Evolutionary conservation across 371 early-diverging fungal genomes (phyloP).

Genomic region (Actinomucor elegans): DNA sequence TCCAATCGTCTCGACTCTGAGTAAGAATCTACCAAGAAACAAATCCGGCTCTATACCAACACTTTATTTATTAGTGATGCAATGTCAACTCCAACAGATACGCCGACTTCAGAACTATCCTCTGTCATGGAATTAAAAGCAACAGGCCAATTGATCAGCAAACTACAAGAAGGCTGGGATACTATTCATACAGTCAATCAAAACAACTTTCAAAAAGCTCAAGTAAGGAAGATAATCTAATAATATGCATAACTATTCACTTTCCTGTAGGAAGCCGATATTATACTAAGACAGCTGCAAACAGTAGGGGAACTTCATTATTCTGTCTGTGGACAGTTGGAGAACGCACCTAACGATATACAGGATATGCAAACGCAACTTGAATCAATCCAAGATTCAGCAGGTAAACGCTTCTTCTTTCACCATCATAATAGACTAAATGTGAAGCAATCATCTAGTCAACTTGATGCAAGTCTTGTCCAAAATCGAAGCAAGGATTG

Average conservation of each 20-base stretch:
- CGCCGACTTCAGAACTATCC: neutral
- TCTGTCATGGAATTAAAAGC: constrained; percentile 18
- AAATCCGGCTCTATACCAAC: neutral
- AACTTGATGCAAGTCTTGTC: constrained; percentile 14
- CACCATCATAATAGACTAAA: neutral
- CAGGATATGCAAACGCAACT: constrained; percentile 5
- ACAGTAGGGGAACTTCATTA: constrained; percentile 11
- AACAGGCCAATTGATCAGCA: constrained; percentile 24
- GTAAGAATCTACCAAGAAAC: constrained; percentile 1
- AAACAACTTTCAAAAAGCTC: constrained; percentile 25
- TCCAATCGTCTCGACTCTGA: constrained; percentile 17
- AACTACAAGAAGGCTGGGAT: constrained; percentile 21
- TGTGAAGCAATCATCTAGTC: constrained; percentile 1
- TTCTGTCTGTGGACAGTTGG: constrained; percentile 5
- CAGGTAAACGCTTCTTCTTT: too few relatives aligned
- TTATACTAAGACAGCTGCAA: constrained; percentile 17
- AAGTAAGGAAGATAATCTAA: constrained; percentile 21
- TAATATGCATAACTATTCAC: too few relatives aligned
- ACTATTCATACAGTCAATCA: constrained; percentile 22
- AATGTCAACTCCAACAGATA: neutral
- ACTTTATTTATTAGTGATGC: neutral
- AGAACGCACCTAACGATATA: neutral
- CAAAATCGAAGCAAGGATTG: constrained; percentile 29
- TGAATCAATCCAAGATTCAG: neutral
- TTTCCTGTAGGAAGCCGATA: neutral